Base-by-base conservation (phyloP, 352 stramenopile species). In the Globisporangium middletonii region DNA sequence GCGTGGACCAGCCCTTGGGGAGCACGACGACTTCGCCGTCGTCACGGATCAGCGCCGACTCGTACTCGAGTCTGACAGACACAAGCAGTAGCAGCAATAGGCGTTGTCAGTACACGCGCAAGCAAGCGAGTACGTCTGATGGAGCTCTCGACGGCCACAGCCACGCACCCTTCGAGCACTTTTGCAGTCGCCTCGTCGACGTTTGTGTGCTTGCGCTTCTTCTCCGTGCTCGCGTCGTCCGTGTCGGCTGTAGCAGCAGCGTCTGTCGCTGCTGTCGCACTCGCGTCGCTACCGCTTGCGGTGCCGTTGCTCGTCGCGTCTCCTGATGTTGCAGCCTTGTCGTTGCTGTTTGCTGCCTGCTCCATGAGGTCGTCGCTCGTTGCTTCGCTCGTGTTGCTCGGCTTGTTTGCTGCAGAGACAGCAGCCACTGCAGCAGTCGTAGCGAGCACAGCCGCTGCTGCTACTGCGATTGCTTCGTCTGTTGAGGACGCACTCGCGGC, bases 1-100 rank as follows among this genome's bases (percentile, higher is more conserved):
- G 79, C 19, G 78, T 91, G 2, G 79, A 79, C 85, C 85, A 95
- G 13, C 79, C 85, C 46, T 89, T 89, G 0, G 85, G 85, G 11
- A 95, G 67, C 12, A 77, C 80, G 4, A 89, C 12, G 41, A 93
- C 83, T 59, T 93, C 83, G 5, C 83, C 83, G 12, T 77, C 85
- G 37, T 86, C 78, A 26, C 86, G 55, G 43, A 93, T 73, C 37
- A 79, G 62, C 3, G 83, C 80, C 2, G 60, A 68, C 59, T 91
- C 75, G 46, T 80, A 93, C 8, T 68, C 55, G 37, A 89, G 64
- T 47, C 72, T 84, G 19, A 7, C 28, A 55, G 42, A 27, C 8
- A 37, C 3, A 16, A 8, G 16, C 26, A 37, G 0, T 23, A 51
- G 12, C 48, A 53, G 6, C 15, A 23, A 23, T 23, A 23, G 23